Conservation (phyloP, 1,284 basidiomycete species). For the Sporisorium iseilematis-ciliati region DNA sequence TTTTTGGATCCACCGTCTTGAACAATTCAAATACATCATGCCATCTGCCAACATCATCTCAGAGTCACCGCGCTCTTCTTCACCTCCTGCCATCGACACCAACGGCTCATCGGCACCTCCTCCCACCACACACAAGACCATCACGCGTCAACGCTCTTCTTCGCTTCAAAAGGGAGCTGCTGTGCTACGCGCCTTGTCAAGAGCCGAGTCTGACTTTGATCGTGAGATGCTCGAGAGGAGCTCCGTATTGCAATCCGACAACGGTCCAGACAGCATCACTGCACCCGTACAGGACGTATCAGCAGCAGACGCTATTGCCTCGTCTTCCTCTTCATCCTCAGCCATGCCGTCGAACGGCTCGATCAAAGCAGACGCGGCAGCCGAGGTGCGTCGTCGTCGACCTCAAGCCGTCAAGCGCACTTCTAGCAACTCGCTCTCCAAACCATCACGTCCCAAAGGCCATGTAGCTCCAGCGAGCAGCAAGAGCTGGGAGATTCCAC, state of each 20-base stretch:
- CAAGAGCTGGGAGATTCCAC: constrained; percentile 79
- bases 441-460: constrained; percentile 13
- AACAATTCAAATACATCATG: constrained; percentile 15
- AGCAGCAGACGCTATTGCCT: neutral
- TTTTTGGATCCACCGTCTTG: neutral
- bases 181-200: constrained; percentile 62
- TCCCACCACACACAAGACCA: constrained; percentile 16
- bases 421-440: constrained; percentile 16
- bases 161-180: constrained; percentile 66
- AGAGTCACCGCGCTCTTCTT: constrained; percentile 40
- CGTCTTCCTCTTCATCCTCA: neutral
- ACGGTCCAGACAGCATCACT: constrained; percentile 22
- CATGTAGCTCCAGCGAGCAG: constrained; percentile 17
- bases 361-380: neutral
- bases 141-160: constrained; percentile 55
- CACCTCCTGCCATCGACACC: constrained; percentile 17
- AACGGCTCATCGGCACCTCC: constrained; percentile 6
- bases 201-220: constrained; percentile 58
- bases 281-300: constrained; percentile 18
- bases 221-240: constrained; percentile 42
- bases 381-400: constrained; percentile 27
- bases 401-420: constrained; percentile 25
- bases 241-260: constrained; percentile 7
- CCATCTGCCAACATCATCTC: constrained; percentile 28
- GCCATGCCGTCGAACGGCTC: constrained; percentile 12